Conservation (phyloP, 129 eudicot genomes). For the Flaveria brownii region DNA sequence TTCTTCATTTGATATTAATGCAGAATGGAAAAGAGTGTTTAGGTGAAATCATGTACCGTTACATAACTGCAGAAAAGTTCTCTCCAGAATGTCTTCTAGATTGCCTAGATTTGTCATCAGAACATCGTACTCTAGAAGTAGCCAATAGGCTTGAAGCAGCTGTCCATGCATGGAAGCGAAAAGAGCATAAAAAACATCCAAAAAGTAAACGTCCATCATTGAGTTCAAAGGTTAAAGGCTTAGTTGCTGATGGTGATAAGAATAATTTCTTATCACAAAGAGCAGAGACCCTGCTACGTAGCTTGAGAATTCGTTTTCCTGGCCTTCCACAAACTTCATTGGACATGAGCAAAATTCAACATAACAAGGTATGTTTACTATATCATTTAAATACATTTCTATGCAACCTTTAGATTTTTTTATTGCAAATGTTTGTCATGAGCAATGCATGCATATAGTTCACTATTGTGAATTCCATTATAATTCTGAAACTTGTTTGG, state of each 20-base stretch:
- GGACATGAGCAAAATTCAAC: conserved; percentile 95
- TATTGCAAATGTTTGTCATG: too few species aligned
- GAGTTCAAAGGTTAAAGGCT: conserved; percentile 83
- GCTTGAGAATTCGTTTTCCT: conserved; percentile 75
- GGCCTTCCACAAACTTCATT: conserved; percentile 91
- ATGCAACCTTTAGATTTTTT: too few species aligned
- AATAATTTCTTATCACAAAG: conserved; percentile 60
- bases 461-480: neutral
- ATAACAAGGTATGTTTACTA: conserved; percentile 62
- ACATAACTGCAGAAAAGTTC: conserved; percentile 82
- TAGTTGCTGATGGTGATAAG: conserved; percentile 67
- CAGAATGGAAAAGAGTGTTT: conserved; percentile 92
- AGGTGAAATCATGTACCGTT: conserved; percentile 84
- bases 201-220: conserved; percentile 67
- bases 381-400: neutral
- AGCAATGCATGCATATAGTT: neutral
- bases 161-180: conserved; percentile 82
- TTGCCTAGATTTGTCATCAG: conserved; percentile 86
- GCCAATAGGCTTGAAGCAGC: conserved; percentile 89
- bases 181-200: conserved; percentile 56
- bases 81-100: conserved; percentile 90
- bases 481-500: neutral
- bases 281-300: conserved; percentile 73
- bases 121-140: conserved; percentile 76
- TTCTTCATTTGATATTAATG: conserved; percentile 19